These are phyloP conservation scores for Martensiomyces pterosporus DNA, from an alignment of 192 early-diverging fungal genomes.

Conservation along the genomic window DNA sequence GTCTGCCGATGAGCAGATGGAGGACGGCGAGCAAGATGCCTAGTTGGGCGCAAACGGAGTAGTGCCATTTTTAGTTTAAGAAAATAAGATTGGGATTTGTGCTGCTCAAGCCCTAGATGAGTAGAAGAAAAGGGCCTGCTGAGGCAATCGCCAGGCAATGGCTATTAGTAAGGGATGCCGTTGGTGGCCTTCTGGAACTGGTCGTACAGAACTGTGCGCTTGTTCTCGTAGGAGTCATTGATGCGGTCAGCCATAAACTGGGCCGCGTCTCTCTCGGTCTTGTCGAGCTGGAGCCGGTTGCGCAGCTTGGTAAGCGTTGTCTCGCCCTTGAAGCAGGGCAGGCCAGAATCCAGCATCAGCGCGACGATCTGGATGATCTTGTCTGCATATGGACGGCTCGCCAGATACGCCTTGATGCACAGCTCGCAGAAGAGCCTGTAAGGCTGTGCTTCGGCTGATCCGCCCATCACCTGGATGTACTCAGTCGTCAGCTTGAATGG, in stretches of 20 bases:
- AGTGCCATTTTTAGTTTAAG: background rate
- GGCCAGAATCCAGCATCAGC: constrained; percentile 91
- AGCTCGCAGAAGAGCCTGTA: constrained; percentile 89
- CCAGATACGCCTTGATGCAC: constrained; percentile 87
- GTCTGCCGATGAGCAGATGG: constrained; percentile 47
- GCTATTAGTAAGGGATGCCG: constrained; percentile 63
- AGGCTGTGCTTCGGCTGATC: constrained; percentile 69
- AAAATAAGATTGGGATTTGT: background rate
- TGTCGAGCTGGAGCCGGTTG: constrained; percentile 84
- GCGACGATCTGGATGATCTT: constrained; percentile 84
- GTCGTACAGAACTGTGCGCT: constrained; percentile 77
- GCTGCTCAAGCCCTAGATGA: background rate
- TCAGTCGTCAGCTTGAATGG: constrained; percentile 98
- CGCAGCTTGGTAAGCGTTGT: constrained; percentile 78
- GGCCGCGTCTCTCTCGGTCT: constrained; percentile 84
- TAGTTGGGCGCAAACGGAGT: background rate
- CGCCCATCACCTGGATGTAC: constrained; percentile 96
- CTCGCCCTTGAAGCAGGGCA: constrained; percentile 98
- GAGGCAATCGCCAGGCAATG: no score
- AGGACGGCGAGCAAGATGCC: constrained; percentile 35
- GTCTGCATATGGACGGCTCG: constrained; percentile 86
- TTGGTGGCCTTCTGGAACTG: constrained; percentile 81
- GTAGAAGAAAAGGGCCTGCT: background rate
- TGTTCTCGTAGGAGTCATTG: constrained; percentile 88
- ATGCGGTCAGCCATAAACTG: constrained; percentile 94